Percentiles rank a stretch among this genome's conserved stretches.
Conservation (phyloP, 2,329 filamentous ascomycete genomes). For the Venturiaceae sp. region DNA sequence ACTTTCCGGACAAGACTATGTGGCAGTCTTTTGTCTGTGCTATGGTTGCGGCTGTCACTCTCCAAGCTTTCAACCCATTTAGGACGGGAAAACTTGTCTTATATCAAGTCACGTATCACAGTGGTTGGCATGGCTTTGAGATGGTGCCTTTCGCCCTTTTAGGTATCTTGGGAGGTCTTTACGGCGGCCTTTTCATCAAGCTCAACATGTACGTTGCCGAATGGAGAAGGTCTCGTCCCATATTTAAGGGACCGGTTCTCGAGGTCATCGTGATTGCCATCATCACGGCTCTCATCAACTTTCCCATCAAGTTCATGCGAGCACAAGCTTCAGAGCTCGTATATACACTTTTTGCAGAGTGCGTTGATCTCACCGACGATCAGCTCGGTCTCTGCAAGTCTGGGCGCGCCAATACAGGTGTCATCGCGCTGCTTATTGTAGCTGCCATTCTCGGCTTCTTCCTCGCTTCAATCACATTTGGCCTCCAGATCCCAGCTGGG, state of each 20-base stretch:
- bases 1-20: conserved; percentile 99
- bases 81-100: conserved; percentile 90
- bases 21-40: conserved; percentile 99
- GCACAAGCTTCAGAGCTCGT: conserved; percentile 87
- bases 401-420: conserved; percentile 69
- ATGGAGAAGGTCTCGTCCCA: conserved; percentile 64
- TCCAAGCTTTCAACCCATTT: conserved; percentile 91
- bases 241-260: conserved; percentile 58
- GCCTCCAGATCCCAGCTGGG: conserved; percentile 85
- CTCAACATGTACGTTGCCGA: conserved; percentile 78
- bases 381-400: conserved; percentile 85
- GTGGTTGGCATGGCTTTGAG: conserved; percentile 90
- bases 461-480: conserved; percentile 81
- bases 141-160: conserved; percentile 79
- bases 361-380: conserved; percentile 71
- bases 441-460: conserved; percentile 78
- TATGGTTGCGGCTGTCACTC: conserved; percentile 92
- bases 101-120: conserved; percentile 90
- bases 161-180: conserved; percentile 84
- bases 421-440: conserved; percentile 72
- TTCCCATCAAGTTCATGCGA: conserved; percentile 92
- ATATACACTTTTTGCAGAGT: conserved; percentile 86
- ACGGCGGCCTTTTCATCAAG: conserved; percentile 90
- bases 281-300: conserved; percentile 82
- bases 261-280: conserved; percentile 76